Conservation (phyloP, 2,329 filamentous ascomycete genomes). For the Macroventuria anomochaeta region DNA sequence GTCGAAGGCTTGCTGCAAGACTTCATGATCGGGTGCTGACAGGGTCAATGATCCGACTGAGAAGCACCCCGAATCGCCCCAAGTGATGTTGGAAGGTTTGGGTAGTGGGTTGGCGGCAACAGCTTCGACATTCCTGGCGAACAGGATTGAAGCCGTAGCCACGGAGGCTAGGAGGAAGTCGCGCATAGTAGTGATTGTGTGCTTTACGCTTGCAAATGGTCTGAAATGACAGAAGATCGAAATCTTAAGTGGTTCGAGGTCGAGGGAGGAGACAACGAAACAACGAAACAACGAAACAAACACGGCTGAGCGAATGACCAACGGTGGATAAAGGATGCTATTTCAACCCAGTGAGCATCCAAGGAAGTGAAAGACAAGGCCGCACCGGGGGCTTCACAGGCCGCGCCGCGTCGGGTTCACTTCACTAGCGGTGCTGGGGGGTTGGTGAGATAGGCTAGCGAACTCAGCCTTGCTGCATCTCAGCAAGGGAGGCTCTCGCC, state of each 20-base stretch:
- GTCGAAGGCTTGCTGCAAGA: constrained; percentile 56
- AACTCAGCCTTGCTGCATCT: constrained; percentile 38
- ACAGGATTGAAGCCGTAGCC: constrained; percentile 42
- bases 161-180: constrained; percentile 38
- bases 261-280: constrained; percentile 14
- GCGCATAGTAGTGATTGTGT: constrained; percentile 34
- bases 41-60: constrained; percentile 51
- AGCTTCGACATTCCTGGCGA: constrained; percentile 50
- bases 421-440: constrained; percentile 19
- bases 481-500: constrained; percentile 27
- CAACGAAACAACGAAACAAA: constrained; percentile 14
- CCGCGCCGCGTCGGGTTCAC: constrained; percentile 23
- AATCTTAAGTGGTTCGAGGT: background rate
- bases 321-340: constrained; percentile 26
- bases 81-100: constrained; percentile 60
- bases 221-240: background rate
- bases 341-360: constrained; percentile 26
- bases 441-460: constrained; percentile 32
- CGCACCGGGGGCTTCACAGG: constrained; percentile 13
- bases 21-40: constrained; percentile 44
- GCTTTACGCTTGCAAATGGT: background rate
- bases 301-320: constrained; percentile 1
- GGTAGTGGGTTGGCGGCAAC: constrained; percentile 62
- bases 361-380: constrained; percentile 28
- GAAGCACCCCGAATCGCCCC: constrained; percentile 60